A percentile compares a stretch with the other conserved stretches of the same genome.
Conservation (phyloP, 225 moss, liverwort and hornwort species). For the Anthoceros angustus region DNA sequence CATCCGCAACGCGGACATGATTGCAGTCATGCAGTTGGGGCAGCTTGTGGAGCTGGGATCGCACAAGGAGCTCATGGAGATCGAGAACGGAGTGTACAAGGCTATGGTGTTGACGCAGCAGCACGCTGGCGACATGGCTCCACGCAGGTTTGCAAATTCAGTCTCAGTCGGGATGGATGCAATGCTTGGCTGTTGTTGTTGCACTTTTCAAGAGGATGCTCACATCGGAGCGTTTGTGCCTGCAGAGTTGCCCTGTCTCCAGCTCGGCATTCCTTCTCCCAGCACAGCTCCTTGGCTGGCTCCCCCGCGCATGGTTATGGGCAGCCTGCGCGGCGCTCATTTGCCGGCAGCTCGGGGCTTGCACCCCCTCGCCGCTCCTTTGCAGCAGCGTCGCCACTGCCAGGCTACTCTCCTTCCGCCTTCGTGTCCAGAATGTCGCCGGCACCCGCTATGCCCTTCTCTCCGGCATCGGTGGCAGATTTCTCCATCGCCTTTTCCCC, state of each 20-base stretch:
- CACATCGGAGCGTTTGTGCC: constrained; percentile 5
- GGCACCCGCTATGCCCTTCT: neutral
- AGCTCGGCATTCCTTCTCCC: too few relatives aligned
- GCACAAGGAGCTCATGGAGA: constrained; percentile 13
- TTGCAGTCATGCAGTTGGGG: constrained; percentile 19
- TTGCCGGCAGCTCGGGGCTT: neutral
- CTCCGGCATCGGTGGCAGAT: neutral
- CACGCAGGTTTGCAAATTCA: neutral
- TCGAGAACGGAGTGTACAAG: constrained; percentile 16
- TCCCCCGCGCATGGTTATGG: too few relatives aligned
- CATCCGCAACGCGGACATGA: constrained; percentile 23
- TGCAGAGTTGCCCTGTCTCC: too few relatives aligned
- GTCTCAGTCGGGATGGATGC: constrained; percentile 10
- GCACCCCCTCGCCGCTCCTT: neutral
- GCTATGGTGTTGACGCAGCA: constrained; percentile 25
- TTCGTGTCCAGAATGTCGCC: neutral
- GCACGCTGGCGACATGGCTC: constrained; percentile 13
- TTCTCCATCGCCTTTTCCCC: neutral
- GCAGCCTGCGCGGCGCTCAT: neutral
- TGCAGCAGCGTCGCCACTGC: neutral
- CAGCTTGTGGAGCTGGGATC: constrained; percentile 21
- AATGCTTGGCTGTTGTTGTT: constrained; percentile 2
- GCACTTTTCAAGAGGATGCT: too few relatives aligned
- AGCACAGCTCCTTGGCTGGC: too few relatives aligned
- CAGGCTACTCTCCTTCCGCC: neutral